A percentile compares a stretch with the other conserved stretches of the same genome.
phyloP scores from a whole-genome alignment of 176 grass and related monocot species.

The Zizania latifolia region DNA sequence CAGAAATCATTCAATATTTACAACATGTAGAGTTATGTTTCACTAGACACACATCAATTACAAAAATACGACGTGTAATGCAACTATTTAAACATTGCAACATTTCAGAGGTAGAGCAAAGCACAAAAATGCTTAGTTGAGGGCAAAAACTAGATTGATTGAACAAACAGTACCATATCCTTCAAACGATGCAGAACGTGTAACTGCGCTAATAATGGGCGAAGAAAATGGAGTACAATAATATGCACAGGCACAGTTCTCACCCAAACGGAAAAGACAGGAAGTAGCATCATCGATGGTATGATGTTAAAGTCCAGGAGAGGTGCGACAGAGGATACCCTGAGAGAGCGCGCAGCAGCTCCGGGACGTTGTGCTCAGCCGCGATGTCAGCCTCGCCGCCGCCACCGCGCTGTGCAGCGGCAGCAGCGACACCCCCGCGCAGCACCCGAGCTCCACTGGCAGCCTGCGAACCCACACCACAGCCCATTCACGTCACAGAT shows the following conservation, averaged over 20 bases:
- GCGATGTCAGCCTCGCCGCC: conserved; percentile 74
- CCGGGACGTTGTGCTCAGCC: conserved; percentile 69
- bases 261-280: conserved; percentile 37
- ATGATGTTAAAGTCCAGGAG: conserved; percentile 83
- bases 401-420: conserved; percentile 91
- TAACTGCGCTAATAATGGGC: not conserved
- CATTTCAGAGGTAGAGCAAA: not conserved
- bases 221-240: not conserved
- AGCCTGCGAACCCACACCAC: conserved; percentile 30
- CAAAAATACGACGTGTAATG: not conserved
- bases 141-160: too few relatives aligned
- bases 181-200: not conserved
- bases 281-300: conserved; percentile 62
- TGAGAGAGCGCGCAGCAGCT: conserved; percentile 80
- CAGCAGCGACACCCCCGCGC: conserved; percentile 50
- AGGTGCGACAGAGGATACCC: conserved; percentile 99
- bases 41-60: not conserved
- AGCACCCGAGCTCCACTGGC: conserved; percentile 80
- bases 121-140: not conserved
- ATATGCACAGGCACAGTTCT: not conserved
- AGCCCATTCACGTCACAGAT: conserved; percentile 1
- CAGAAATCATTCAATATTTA: too few relatives aligned
- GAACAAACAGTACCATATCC: conserved; percentile 6
- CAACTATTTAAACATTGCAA: not conserved
- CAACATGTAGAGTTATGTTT: not conserved